Base-by-base conservation (phyloP, 805 yeast genomes). In the Candida incommunis region DNA sequence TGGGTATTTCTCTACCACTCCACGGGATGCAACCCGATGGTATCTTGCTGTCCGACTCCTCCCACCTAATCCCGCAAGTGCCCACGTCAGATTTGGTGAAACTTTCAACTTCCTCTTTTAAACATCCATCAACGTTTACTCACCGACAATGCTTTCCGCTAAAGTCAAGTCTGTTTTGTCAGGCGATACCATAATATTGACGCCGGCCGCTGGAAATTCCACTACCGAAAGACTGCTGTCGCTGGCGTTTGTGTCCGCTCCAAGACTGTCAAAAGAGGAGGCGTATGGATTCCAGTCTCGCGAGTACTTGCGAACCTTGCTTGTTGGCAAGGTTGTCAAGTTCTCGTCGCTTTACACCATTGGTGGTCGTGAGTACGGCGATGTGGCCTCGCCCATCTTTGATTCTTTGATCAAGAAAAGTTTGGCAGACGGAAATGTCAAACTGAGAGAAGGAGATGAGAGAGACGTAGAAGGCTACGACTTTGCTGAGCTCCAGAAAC, bases 161-260 rank as follows among this genome's bases (percentile, higher is more conserved):
- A 78, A 73, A 58, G 88, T 82, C 42, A 81, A 80, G 56, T 69
- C 76, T 41, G 85, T 81, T 16, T 57, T 78, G 29, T 78, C 83
- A 42, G 85, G 82, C 3, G 90, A 82, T 62, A 76, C 87, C 11
- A 52, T 82, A 31, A 72, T 81, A 35, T 68, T 82, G 50, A 67
- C 69, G 9, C 81, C 85, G 2, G 55, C 54, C n/a, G 46, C 57
- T 13, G 55, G 52, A 16, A 49, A 51, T 26, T 50, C 64, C 23
- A 69, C 71, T 40, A 52, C 72, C 16, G 92, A 82, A 57, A 67
- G 83, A 52, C 57, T 70, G 25, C 67, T 83, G 44, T 71, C 86
- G 3, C 72, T 82, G 53, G 82, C 84, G 4, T 72, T 74, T 52
- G 72, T 82, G 34, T 69, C 76, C 48, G 75, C 82, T 16, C 81